phyloP scores from a whole-genome alignment of 768 basidiomycete genomes.

The Kwoniella pini region DNA sequence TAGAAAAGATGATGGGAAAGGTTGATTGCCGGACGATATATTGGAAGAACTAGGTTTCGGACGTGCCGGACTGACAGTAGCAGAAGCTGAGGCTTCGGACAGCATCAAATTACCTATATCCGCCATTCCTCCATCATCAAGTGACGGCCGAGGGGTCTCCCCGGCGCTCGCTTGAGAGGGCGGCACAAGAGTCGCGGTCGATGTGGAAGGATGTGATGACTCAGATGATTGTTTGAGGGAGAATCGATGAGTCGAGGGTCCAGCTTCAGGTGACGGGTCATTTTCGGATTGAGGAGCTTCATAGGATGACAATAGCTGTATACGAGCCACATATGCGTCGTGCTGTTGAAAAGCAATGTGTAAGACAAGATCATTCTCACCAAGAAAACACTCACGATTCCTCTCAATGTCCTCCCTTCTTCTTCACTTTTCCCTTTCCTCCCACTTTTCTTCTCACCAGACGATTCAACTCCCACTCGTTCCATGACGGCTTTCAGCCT shows the following conservation, averaged over 20 bases:
- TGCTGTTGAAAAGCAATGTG: conserved; percentile 35
- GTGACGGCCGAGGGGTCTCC: conserved; percentile 35
- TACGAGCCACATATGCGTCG: conserved; percentile 53
- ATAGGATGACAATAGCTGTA: conserved; percentile 42
- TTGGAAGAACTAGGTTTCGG: conserved; percentile 4
- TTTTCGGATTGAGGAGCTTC: conserved; percentile 11
- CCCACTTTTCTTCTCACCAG: conserved; percentile 17
- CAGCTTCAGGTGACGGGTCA: conserved; percentile 2
- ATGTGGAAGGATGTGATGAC: conserved; percentile 9
- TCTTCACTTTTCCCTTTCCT: conserved; percentile 37
- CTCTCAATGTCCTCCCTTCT: conserved; percentile 50
- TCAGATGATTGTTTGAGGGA: neutral
- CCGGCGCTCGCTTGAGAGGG: conserved; percentile 10
- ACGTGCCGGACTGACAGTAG: conserved; percentile 9
- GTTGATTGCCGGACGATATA: neutral
- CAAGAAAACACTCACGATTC: conserved; percentile 48
- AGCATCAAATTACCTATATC: conserved; percentile 45
- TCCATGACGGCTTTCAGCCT: conserved; percentile 51
- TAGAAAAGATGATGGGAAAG: no score
- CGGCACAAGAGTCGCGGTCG: conserved; percentile 29
- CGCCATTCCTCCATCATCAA: conserved; percentile 28
- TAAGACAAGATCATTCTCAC: neutral
- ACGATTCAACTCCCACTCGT: conserved; percentile 46
- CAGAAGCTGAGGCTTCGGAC: conserved; percentile 2
- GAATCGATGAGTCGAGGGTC: neutral